phyloP scores from a whole-genome alignment of 352 stramenopile genomes.

The Globisporangium recalcitrans region DNA sequence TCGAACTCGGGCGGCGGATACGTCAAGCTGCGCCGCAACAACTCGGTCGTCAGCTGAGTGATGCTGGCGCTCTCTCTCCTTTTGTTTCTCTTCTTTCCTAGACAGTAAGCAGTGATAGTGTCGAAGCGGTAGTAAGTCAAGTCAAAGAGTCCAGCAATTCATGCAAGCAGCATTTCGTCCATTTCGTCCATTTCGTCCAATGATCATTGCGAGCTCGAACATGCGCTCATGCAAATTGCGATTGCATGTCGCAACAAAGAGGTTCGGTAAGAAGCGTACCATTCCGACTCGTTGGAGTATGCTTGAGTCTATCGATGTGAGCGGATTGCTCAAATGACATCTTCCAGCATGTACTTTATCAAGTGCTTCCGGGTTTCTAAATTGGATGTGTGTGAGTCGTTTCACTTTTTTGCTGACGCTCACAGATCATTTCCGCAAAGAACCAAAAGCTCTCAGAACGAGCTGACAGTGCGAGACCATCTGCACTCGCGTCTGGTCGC shows the following conservation, averaged over 20 bases:
- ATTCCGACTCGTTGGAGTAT: neutral
- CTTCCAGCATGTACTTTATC: neutral
- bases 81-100: neutral
- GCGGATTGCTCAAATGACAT: neutral
- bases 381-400: neutral
- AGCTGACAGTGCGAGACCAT: conserved; percentile 5
- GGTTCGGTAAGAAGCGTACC: neutral
- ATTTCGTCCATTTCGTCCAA: no score
- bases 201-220: no score
- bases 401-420: neutral
- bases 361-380: neutral
- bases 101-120: neutral
- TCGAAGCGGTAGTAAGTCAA: neutral
- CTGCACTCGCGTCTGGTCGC: conserved; percentile 1
- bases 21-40: conserved; percentile 6
- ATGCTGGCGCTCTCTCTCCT: neutral
- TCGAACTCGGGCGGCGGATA: conserved; percentile 9
- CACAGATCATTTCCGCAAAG: neutral
- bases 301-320: neutral
- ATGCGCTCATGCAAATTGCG: neutral
- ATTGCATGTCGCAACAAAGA: conserved; percentile 2
- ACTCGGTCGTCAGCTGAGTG: neutral
- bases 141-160: neutral
- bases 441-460: neutral
- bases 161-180: neutral